These are phyloP conservation scores for Cryphonectria japonica DNA, from an alignment of 2,329 filamentous ascomycete genomes.

Conservation along the genomic window DNA sequence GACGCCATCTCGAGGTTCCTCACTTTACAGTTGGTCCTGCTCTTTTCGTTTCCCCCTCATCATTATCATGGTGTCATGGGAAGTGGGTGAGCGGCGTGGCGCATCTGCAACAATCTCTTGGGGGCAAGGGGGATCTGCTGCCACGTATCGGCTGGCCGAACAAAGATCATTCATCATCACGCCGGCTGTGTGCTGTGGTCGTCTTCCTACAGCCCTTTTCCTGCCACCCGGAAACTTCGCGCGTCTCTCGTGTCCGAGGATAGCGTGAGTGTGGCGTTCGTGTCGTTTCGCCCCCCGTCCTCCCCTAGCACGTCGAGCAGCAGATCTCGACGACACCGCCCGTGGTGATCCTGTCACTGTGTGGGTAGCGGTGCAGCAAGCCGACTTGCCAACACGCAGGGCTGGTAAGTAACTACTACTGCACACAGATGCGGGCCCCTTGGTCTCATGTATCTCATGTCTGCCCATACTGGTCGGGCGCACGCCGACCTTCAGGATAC, in stretches of 20 bases:
- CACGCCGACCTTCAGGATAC: constrained; percentile 16
- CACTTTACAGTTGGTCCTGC: constrained; percentile 8
- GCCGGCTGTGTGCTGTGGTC: constrained; percentile 8
- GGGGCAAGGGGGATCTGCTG: constrained; percentile 5
- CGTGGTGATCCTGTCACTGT: constrained; percentile 2
- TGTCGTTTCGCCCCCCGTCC: not conserved
- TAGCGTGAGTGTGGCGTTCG: constrained; percentile 19
- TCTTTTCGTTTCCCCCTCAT: not conserved
- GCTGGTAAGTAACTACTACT: not conserved
- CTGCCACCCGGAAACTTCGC: not conserved
- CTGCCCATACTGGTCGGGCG: constrained; percentile 25
- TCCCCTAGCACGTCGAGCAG: constrained; percentile 5
- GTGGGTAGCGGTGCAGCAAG: not conserved
- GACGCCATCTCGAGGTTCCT: constrained; percentile 3
- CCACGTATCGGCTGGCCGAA: constrained; percentile 9
- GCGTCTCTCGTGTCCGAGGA: not conserved
- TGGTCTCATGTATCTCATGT: constrained; percentile 17
- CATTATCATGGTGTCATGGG: not conserved
- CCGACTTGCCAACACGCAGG: constrained; percentile 1
- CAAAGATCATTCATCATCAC: not conserved
- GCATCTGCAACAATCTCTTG: constrained; percentile 20
- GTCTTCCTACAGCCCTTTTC: constrained; percentile 10
- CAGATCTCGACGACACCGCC: constrained; percentile 6
- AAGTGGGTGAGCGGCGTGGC: constrained; percentile 9
- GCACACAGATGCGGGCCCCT: not conserved